Evolutionary conservation across 768 basidiomycete genomes (phyloP).

Genomic region (Floccularia luteovirens): DNA sequence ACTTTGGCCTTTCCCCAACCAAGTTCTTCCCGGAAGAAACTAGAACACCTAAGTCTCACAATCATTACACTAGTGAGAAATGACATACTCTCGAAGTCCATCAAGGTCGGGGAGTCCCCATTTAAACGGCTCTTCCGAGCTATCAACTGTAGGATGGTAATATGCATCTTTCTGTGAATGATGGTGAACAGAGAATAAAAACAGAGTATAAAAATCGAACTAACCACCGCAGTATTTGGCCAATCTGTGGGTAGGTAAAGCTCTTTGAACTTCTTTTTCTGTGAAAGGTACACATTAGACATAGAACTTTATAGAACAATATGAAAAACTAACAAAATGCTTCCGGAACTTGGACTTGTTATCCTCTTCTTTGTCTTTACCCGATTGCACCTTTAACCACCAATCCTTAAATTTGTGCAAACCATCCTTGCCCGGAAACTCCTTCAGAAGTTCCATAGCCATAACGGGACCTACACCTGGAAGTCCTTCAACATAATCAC

Average conservation of each 20-base stretch:
- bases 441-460: constrained; percentile 91
- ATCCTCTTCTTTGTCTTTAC: constrained; percentile 73
- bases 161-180: constrained; percentile 77
- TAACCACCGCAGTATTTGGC: constrained; percentile 88
- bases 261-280: constrained; percentile 89
- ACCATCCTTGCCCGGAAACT: constrained; percentile 84
- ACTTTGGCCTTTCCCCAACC: constrained; percentile 80
- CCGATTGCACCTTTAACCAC: constrained; percentile 92
- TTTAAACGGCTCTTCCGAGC: constrained; percentile 89
- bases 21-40: constrained; percentile 71
- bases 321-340: constrained; percentile 60
- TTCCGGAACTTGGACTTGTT: constrained; percentile 71
- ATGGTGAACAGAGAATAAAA: constrained; percentile 3
- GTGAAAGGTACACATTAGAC: neutral
- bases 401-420: constrained; percentile 85
- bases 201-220: constrained; percentile 15
- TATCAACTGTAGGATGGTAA: constrained; percentile 84
- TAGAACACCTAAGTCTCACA: constrained; percentile 15
- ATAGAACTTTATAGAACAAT: constrained; percentile 3
- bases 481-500: constrained; percentile 93
- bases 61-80: neutral
- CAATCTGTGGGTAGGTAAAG: constrained; percentile 78
- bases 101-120: constrained; percentile 98
- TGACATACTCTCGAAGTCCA: constrained; percentile 65
- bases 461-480: constrained; percentile 92